Conservation (phyloP, 768 basidiomycete genomes). For the Rhizopogon salebrosus region DNA sequence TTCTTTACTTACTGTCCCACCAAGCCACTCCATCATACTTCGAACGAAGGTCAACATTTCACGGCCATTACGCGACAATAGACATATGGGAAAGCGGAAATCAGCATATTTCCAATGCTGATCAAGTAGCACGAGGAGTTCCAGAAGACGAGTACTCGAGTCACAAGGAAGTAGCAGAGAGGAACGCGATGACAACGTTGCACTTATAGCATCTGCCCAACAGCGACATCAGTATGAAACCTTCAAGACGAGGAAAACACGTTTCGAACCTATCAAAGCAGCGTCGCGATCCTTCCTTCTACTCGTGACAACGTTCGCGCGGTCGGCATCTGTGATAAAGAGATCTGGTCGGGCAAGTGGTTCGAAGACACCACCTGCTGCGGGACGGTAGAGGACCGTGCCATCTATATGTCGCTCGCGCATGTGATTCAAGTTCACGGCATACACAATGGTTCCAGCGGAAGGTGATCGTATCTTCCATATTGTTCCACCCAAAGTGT, state of each 20-base stretch:
- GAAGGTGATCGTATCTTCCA: conserved; percentile 99
- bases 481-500: conserved; percentile 93
- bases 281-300: conserved; percentile 88
- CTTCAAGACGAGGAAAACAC: conserved; percentile 1
- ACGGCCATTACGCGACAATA: conserved; percentile 84
- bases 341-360: conserved; percentile 86
- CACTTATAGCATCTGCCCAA: conserved; percentile 74
- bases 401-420: conserved; percentile 93
- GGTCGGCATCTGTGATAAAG: conserved; percentile 88
- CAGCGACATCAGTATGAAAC: neutral
- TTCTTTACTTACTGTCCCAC: conserved; percentile 90
- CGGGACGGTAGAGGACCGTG: conserved; percentile 75
- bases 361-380: conserved; percentile 78
- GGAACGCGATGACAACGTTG: conserved; percentile 73
- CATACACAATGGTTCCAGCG: conserved; percentile 92
- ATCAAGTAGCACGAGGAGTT: conserved; percentile 92
- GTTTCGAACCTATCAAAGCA: conserved; percentile 68
- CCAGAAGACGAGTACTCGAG: conserved; percentile 89
- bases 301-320: conserved; percentile 76
- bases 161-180: conserved; percentile 91
- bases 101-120: conserved; percentile 95
- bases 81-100: conserved; percentile 83
- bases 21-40: conserved; percentile 99
- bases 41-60: conserved; percentile 93
- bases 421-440: conserved; percentile 94